Base-by-base conservation (phyloP, 2,329 filamentous ascomycete genomes). In the Triangularia verruculosa region DNA sequence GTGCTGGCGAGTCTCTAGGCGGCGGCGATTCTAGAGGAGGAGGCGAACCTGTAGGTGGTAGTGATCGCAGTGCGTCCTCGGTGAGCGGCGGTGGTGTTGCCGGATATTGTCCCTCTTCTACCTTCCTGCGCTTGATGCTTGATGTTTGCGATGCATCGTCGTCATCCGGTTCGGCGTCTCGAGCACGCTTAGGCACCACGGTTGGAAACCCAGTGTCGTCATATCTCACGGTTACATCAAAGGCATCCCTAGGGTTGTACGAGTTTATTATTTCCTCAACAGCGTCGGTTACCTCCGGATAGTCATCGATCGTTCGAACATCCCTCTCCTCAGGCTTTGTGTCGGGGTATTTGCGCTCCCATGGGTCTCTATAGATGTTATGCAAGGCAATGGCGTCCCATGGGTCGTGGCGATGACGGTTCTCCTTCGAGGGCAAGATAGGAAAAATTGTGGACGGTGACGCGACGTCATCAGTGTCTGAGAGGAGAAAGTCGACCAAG, bases 381-480 rank as follows among this genome's bases (percentile, higher is more conserved):
- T 65, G 63, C 15, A 62, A 28, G 4, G 59, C 59, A 12, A 65
- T 65, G 9, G 63, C 59, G 15, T 62, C 59, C 63, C 63, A 62
- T 12, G 53, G 53, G 34, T 65, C 64, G 22, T 58, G 54, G 5
- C 60, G 63, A 32, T 65, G 56, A 3, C 24, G n/a, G 34, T 61
- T 66, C 6, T 22, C 32, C 5, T 24, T 9, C 7, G 61, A 61
- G 6, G 56, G 24, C 4, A 63, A 28, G 24, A 59, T 56, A 1
- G 64, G 64, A 17, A 66, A 59, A 43, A 11, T 6, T n/a, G 3
- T 43, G 5, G 64, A 61, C 3, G 61, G 52, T 4, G 20, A 2
- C 6, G 15, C 3, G 2, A 57, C 53, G 4, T 22, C 7, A 13
- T 30, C 4, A 9, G n/a, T n/a, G n/a, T 58, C 58, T 24, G 57